These are phyloP conservation scores for Sphaerostilbella broomeana DNA, from an alignment of 2,329 filamentous ascomycete genomes.

Conservation along the genomic window DNA sequence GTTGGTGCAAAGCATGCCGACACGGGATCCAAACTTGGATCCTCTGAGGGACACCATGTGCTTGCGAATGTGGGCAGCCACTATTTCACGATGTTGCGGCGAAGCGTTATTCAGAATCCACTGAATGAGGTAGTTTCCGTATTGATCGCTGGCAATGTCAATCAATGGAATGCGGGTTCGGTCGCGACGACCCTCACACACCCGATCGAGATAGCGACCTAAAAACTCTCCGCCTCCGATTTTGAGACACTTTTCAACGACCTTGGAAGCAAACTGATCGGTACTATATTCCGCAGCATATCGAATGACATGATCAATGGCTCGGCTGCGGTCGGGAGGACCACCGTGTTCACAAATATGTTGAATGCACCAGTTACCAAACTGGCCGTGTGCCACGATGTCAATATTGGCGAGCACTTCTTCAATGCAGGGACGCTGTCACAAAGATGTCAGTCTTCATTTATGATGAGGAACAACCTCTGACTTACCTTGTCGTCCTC, in stretches of 20 bases:
- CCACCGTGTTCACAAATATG: conserved; percentile 97
- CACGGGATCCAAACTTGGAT: conserved; percentile 96
- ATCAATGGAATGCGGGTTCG: conserved; percentile 94
- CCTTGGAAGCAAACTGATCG: conserved; percentile 98
- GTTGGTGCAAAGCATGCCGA: conserved; percentile 98
- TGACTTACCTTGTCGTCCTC: conserved; percentile 90
- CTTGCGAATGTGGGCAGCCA: conserved; percentile 91
- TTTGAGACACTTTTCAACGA: conserved; percentile 98
- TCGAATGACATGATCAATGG: conserved; percentile 89
- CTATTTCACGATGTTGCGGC: conserved; percentile 83
- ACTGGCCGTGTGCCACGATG: conserved; percentile 93
- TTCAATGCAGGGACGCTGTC: conserved; percentile 90
- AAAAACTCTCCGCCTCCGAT: conserved; percentile 89
- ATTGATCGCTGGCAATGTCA: conserved; percentile 97
- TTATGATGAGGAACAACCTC: neutral
- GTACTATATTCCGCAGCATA: conserved; percentile 96
- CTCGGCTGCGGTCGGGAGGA: conserved; percentile 82
- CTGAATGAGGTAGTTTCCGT: conserved; percentile 96
- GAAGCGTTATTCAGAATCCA: conserved; percentile 89
- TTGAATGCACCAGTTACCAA: conserved; percentile 99
- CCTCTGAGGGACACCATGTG: conserved; percentile 98
- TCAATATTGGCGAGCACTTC: conserved; percentile 94
- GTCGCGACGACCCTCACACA: conserved; percentile 85
- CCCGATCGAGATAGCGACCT: conserved; percentile 83
- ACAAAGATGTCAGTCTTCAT: conserved; percentile 18